These are phyloP conservation scores for Cucumis hystrix DNA, from an alignment of 306 rosid genomes.

Conservation along the genomic window DNA sequence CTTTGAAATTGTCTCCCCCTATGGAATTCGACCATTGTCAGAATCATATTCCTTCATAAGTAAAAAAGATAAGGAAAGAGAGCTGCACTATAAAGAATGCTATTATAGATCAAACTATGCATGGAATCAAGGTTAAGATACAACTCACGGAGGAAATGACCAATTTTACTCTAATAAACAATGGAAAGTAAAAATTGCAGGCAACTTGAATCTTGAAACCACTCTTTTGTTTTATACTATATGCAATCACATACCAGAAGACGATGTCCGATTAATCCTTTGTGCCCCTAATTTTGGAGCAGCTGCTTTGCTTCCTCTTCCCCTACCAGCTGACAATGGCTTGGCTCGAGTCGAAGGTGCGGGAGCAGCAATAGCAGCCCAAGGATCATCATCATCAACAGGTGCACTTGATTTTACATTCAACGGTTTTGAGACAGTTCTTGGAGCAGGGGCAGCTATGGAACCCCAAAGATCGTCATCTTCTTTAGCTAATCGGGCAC, in stretches of 20 bases:
- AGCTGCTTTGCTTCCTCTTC: slow-evolving; percentile 67
- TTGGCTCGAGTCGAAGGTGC: slow-evolving; percentile 72
- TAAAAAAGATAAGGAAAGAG: neutral
- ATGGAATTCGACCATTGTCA: neutral
- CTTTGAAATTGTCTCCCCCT: neutral
- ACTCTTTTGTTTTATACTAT: neutral
- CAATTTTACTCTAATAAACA: slow-evolving; percentile 1
- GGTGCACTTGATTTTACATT: slow-evolving; percentile 30
- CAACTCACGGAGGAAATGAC: neutral
- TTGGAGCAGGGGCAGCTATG: slow-evolving; percentile 91
- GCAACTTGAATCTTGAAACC: neutral
- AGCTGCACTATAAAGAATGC: slow-evolving; percentile 2
- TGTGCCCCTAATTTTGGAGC: slow-evolving; percentile 86
- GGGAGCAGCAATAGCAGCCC: slow-evolving; percentile 98
- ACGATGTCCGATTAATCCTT: slow-evolving; percentile 67
- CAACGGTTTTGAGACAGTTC: slow-evolving; percentile 39
- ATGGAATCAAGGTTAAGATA: neutral
- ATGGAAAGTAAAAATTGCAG: neutral
- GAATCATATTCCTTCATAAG: neutral
- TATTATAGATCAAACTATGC: neutral
- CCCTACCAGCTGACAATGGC: slow-evolving; percentile 57
- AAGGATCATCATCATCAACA: slow-evolving; percentile 66
- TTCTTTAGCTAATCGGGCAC: slow-evolving; percentile 32
- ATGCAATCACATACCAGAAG: slow-evolving; percentile 43
- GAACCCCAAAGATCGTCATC: slow-evolving; percentile 87